Evolutionary conservation across 306 rosid species (phyloP).

Genomic region (Acacia melanoxylon): DNA sequence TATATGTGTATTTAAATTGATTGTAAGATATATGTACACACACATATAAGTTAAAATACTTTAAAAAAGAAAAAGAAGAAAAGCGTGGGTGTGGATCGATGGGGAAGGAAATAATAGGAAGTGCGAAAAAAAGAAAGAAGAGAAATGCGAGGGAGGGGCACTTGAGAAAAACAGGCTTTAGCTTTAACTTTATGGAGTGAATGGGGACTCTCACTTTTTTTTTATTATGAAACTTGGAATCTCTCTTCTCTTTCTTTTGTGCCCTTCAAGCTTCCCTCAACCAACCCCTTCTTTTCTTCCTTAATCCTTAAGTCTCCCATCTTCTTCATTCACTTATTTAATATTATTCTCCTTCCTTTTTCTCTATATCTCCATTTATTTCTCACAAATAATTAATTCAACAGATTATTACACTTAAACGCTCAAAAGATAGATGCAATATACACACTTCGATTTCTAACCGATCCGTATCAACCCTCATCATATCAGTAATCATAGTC

Average conservation of each 20-base stretch:
- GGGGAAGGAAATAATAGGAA: background rate
- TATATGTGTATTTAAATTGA: no score
- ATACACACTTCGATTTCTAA: no score
- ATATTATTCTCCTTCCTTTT: background rate
- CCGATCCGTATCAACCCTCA: no score
- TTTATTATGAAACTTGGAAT: conserved; percentile 43
- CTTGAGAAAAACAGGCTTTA: background rate
- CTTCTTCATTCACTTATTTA: background rate
- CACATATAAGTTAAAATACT: no score
- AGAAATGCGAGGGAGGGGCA: background rate
- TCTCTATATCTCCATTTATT: background rate
- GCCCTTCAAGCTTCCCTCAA: conserved; percentile 54
- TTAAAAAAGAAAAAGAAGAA: no score
- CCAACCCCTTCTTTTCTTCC: conserved; percentile 37
- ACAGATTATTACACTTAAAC: background rate
- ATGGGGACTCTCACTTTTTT: conserved; percentile 44
- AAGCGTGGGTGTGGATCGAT: no score
- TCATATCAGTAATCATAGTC: no score
- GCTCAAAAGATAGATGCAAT: background rate
- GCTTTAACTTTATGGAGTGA: conserved; percentile 38
- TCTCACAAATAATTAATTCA: background rate
- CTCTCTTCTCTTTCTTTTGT: conserved; percentile 64
- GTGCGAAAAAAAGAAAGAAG: background rate
- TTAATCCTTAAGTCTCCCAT: conserved; percentile 50
- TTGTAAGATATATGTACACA: no score